Conservation (phyloP, 495 filamentous ascomycete species). For the Aspergillus steynii region DNA sequence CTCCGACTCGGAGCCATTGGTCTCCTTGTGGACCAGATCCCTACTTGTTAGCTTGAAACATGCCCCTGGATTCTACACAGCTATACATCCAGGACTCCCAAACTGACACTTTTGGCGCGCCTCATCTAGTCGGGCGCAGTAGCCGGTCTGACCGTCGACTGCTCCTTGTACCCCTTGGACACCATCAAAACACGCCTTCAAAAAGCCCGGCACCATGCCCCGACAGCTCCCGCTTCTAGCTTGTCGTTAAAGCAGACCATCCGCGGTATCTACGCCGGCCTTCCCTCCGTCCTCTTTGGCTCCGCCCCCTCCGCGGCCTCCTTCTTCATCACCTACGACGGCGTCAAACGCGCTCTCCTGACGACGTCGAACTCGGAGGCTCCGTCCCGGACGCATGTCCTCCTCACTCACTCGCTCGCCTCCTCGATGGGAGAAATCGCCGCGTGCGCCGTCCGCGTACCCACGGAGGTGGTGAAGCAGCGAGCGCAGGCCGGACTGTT, state of each 20-base stretch:
- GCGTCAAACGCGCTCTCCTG: slow-evolving; percentile 63
- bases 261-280: slow-evolving; percentile 69
- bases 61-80: neutral
- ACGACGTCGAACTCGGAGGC: slow-evolving; percentile 18
- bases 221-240: slow-evolving; percentile 57
- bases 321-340: slow-evolving; percentile 97
- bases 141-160: slow-evolving; percentile 86
- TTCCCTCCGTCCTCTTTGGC: slow-evolving; percentile 67
- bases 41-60: slow-evolving; percentile 34
- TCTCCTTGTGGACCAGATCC: slow-evolving; percentile 48
- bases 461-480: slow-evolving; percentile 97
- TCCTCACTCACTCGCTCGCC: slow-evolving; percentile 76
- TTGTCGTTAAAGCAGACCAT: slow-evolving; percentile 54
- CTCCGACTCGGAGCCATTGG: slow-evolving; percentile 36
- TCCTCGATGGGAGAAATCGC: slow-evolving; percentile 87
- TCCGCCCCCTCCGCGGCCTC: slow-evolving; percentile 96
- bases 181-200: slow-evolving; percentile 93
- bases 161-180: slow-evolving; percentile 88
- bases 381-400: slow-evolving; percentile 36
- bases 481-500: slow-evolving; percentile 84
- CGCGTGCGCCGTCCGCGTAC: slow-evolving; percentile 88
- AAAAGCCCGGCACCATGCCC: slow-evolving; percentile 71
- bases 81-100: neutral
- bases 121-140: slow-evolving; percentile 70
- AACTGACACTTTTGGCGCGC: slow-evolving; percentile 5